Evolutionary conservation across 306 rosid genomes (phyloP).

Genomic region (Cucurbita pepo): DNA sequence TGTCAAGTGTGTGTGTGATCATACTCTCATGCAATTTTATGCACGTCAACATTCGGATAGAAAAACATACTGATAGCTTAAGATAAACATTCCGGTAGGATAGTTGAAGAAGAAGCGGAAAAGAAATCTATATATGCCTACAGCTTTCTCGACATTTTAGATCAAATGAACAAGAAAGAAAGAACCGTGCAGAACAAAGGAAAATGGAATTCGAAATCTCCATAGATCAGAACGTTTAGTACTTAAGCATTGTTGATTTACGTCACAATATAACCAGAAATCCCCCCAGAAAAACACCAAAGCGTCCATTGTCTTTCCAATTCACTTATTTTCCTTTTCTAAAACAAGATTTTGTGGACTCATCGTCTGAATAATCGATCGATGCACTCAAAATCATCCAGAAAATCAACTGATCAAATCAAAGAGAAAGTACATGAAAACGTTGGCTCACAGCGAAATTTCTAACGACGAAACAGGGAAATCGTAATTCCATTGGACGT

Average conservation of each 20-base stretch:
- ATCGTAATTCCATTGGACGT: neutral
- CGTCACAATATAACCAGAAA: neutral
- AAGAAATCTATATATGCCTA: neutral
- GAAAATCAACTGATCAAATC: neutral
- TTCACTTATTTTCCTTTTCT: neutral
- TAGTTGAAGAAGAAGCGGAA: neutral
- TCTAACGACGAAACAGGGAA: neutral
- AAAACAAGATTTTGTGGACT: neutral
- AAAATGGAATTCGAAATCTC: neutral
- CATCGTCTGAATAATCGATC: neutral
- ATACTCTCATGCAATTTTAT: neutral
- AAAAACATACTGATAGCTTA: neutral
- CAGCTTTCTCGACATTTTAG: neutral
- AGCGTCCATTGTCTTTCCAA: neutral
- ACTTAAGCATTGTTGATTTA: neutral
- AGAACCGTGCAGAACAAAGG: neutral
- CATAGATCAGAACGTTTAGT: neutral
- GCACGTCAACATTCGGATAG: neutral
- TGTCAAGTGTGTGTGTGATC: neutral
- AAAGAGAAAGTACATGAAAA: neutral
- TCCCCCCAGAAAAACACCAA: neutral
- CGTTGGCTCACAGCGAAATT: neutral
- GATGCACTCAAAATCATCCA: neutral
- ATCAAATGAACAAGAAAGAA: neutral
- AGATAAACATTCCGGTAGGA: neutral